Evolutionary conservation across 1,139 yeast species (phyloP).

Genomic region (Geotrichum armillariae): DNA sequence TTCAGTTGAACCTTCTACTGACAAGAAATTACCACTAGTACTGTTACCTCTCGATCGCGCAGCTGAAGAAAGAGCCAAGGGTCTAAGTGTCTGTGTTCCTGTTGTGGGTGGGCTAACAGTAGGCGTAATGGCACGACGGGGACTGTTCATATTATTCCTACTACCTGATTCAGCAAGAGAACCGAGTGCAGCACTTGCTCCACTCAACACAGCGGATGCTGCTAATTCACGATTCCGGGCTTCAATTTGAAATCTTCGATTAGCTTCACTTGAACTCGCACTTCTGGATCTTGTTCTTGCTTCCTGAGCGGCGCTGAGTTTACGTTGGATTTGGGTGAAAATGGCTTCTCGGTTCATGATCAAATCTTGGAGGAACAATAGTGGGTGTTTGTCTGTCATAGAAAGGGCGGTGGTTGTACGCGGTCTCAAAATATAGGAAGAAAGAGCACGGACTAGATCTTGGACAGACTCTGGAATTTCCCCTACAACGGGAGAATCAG

Average conservation of each 20-base stretch:
- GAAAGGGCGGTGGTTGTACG: constrained; percentile 35
- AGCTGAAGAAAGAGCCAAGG: constrained; percentile 13
- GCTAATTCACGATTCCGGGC: constrained; percentile 35
- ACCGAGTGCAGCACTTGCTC: not conserved
- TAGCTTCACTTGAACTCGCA: constrained; percentile 28
- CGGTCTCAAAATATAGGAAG: constrained; percentile 37
- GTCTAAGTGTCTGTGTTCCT: no score
- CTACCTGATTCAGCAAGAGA: not conserved
- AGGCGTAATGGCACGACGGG: not conserved
- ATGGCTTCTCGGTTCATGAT: constrained; percentile 29
- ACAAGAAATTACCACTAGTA: not conserved
- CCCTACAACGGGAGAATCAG: not conserved
- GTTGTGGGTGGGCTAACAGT: not conserved
- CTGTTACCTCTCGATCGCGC: constrained; percentile 4
- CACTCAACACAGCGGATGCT: constrained; percentile 19
- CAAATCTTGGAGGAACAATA: constrained; percentile 32
- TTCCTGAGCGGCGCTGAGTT: constrained; percentile 20
- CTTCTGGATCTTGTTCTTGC: constrained; percentile 30
- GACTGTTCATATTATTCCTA: not conserved
- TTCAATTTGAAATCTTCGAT: constrained; percentile 34
- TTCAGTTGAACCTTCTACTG: not conserved
- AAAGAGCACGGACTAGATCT: constrained; percentile 26
- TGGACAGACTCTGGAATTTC: constrained; percentile 12
- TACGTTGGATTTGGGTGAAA: constrained; percentile 29
- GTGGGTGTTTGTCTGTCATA: constrained; percentile 38